Evolutionary conservation across 495 filamentous ascomycete species (phyloP), one percentile per base, ranked within the genome.

Genomic region (Penicillium riverlandense): DNA sequence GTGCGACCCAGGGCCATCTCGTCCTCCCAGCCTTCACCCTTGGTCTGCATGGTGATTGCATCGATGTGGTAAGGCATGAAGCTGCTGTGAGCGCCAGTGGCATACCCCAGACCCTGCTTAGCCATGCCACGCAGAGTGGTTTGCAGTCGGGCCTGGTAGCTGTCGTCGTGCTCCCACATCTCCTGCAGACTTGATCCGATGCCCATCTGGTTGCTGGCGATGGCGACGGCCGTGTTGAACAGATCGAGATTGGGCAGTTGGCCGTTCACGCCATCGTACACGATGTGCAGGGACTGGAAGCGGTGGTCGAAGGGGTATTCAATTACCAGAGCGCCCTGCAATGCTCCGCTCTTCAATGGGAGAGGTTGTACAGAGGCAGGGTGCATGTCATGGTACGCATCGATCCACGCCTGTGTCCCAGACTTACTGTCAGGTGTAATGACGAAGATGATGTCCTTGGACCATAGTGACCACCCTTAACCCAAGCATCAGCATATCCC

Each of bases 11-110:
- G 75, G 14, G 83, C 84, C 87, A 96, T 96, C 63, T 97, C 92
- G 58, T 98, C 92, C 57, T 97, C 89, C 85, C 88, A 91, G 31
- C 94, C 94, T 14, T 90, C 73, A 11, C 92, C 92, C 40, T 86
- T 85, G 1, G 90, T 82, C 53, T 91, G 88, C 35, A 98, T 69
- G 0, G 91, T 98, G 48, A 98, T 84, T 4, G 92, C 92, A 61
- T 98, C 94, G 48, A 98, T 88, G 56, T 97, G 92, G 61, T 97
- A 98, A 1, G 92, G 91, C 57, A 98, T 95, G 63, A 98, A 98
- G 47, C 82, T 83, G 68, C 86, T 92, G 53, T 98, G 92, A 2
- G 91, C 83, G 8, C 92, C 92, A 10, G 86, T 84, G n/a, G 90
- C 85, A 53, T 89, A 83, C 2, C 92, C 92, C 7, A 95, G 72